phyloP scores from a whole-genome alignment of 805 yeast species.

The Nakazawaea ambrosiae region DNA sequence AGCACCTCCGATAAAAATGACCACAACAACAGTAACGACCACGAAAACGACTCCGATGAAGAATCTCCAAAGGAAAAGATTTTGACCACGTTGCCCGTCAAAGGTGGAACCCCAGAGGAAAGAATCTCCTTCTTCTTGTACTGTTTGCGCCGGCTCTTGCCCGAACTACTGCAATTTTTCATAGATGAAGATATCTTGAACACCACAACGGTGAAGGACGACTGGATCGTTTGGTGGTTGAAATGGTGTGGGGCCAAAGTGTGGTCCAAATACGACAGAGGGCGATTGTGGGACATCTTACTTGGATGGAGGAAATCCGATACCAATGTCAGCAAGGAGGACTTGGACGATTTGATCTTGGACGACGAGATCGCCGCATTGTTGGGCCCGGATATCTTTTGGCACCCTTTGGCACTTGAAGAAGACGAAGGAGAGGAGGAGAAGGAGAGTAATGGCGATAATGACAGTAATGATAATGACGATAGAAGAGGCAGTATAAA shows the following conservation, averaged over 20 bases:
- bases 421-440: constrained; percentile 11
- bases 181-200: constrained; percentile 74
- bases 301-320: constrained; percentile 63
- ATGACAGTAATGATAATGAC: not conserved
- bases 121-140: constrained; percentile 62
- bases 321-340: constrained; percentile 17
- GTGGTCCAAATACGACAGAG: constrained; percentile 75
- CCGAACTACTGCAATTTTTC: constrained; percentile 70
- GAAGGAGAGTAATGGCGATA: constrained; percentile 17
- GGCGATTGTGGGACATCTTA: constrained; percentile 82
- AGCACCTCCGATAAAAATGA: too few relatives aligned
- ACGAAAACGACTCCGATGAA: constrained; percentile 12
- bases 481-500: constrained; percentile 6
- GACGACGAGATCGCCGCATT: constrained; percentile 16
- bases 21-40: too few relatives aligned
- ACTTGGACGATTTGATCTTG: constrained; percentile 13
- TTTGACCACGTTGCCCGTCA: constrained; percentile 35
- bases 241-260: constrained; percentile 86
- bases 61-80: constrained; percentile 19
- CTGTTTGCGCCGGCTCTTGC: constrained; percentile 54
- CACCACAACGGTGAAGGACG: constrained; percentile 58
- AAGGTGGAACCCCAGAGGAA: constrained; percentile 62
- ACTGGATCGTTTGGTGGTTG: constrained; percentile 94
- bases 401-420: constrained; percentile 38
- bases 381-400: constrained; percentile 57